Base-by-base conservation (phyloP, 108 stramenopile species). In the Fistulifera solaris region DNA sequence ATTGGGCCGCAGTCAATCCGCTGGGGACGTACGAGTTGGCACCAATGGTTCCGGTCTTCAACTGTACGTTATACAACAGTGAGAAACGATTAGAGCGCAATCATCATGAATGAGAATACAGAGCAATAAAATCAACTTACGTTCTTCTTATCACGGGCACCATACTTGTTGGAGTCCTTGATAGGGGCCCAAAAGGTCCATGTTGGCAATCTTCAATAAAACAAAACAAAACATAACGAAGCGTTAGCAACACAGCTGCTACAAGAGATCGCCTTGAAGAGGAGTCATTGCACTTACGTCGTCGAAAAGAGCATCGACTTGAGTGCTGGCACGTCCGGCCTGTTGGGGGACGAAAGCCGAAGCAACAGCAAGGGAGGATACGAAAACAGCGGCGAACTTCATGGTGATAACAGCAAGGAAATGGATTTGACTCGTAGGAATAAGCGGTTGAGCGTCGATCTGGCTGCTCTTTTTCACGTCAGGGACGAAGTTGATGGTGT, bases 281-380 rank as follows among this genome's bases (percentile, higher is more conserved):
- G n/a, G n/a, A n/a, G n/a, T n/a, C n/a, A n/a, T n/a, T n/a, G n/a
- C n/a, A 61, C 67, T 49, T 58, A 70, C 68, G 25, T 55, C 31
- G 38, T 71, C 70, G 13, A 71, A 64, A 5, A 71, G 27, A 19
- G 63, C 54, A 42, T 56, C 46, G 22, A 62, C 6, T n/a, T 18
- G 24, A 48, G 58, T 59, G 48, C 47, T 58, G 40, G 54, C 25
- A n/a, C 62, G 59, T 51, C 56, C 63, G 31, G 38, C 40, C 38
- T 42, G 48, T 55, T 61, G 66, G 8, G 84, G 48, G 81, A n/a
- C 85, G 58, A 90, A 90, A 40, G 89, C 89, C 24, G 73, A 67
- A 51, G 82, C 85, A 50, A 75, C 64, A 27, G 76, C 77, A 55
- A 90, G 51, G 51, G 67, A 62, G 55, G 88, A 71, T 42, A 83